A percentile compares a stretch with the other conserved stretches of the same genome.
phyloP scores from a whole-genome alignment of 2,329 filamentous ascomycete species.

The Aspergillus sp. region DNA sequence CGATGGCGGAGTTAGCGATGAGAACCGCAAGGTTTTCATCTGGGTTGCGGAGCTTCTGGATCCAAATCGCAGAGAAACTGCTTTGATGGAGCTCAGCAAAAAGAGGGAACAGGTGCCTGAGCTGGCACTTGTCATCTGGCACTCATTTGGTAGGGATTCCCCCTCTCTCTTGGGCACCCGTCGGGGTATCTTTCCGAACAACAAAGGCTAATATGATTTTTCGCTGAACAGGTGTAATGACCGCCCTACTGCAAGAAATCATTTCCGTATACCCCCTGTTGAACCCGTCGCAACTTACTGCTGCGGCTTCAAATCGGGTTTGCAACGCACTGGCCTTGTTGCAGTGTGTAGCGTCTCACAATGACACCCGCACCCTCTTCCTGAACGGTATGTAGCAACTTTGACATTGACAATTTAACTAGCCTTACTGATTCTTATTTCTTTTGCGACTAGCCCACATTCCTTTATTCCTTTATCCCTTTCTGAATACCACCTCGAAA shows the following conservation, averaged over 20 bases:
- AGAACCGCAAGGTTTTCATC: conserved; percentile 86
- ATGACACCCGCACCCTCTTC: conserved; percentile 91
- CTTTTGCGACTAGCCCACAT: conserved; percentile 73
- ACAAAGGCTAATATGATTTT: conserved; percentile 5
- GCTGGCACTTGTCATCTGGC: conserved; percentile 93
- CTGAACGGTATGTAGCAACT: conserved; percentile 69
- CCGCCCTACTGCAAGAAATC: conserved; percentile 93
- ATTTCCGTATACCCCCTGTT: conserved; percentile 97
- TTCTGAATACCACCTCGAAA: conserved; percentile 98
- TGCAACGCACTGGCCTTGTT: conserved; percentile 95
- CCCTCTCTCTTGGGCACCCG: neutral
- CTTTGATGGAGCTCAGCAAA: conserved; percentile 93
- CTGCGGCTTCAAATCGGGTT: conserved; percentile 94
- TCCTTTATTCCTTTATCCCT: conserved; percentile 94
- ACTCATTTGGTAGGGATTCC: conserved; percentile 79
- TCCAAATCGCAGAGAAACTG: conserved; percentile 81
- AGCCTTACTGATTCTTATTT: neutral
- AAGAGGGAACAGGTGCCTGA: conserved; percentile 98
- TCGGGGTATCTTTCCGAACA: neutral
- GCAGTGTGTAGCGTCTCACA: conserved; percentile 96
- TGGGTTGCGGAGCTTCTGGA: conserved; percentile 92
- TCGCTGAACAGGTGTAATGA: conserved; percentile 78
- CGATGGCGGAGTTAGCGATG: conserved; percentile 74
- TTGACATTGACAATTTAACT: conserved; percentile 1
- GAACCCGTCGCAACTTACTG: conserved; percentile 94